Percentiles rank a stretch among this genome's conserved stretches.
phyloP scores from a whole-genome alignment of 495 filamentous ascomycete genomes.

The Clohesyomyces aquaticus region DNA sequence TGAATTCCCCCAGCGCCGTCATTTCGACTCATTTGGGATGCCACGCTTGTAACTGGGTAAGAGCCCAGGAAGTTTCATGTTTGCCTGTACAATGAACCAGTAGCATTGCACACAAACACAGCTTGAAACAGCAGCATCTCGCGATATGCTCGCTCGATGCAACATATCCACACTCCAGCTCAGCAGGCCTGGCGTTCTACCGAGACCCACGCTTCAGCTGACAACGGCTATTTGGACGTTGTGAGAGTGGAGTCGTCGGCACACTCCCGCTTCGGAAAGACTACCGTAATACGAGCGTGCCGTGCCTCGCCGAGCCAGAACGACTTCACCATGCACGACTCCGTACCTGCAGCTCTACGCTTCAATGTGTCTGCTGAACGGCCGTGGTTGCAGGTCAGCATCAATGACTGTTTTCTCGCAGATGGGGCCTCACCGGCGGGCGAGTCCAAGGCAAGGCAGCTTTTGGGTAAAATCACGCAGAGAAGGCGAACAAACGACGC shows the following conservation, averaged over 20 bases:
- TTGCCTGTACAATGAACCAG: constrained; percentile 3
- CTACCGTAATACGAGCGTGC: constrained; percentile 12
- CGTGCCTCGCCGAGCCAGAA: too few relatives aligned
- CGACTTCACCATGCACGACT: not conserved
- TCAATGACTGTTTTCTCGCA: not conserved
- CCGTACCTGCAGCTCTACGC: constrained; percentile 1
- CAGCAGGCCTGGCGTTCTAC: not conserved
- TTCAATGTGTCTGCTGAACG: not conserved
- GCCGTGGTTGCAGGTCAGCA: not conserved
- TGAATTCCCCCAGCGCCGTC: not conserved
- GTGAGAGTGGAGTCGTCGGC: not conserved
- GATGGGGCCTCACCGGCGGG: not conserved
- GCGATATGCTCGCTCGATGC: too few relatives aligned
- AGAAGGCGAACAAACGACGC: constrained; percentile 3
- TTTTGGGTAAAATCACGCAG: not conserved
- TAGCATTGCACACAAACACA: constrained; percentile 9
- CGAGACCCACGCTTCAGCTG: constrained; percentile 3
- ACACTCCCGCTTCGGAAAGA: constrained; percentile 6
- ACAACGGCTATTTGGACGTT: not conserved
- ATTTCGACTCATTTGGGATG: not conserved
- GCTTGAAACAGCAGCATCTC: not conserved
- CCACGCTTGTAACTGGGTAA: not conserved
- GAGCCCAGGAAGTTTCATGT: not conserved
- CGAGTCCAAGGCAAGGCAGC: not conserved
- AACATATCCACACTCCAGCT: too few relatives aligned